These are phyloP conservation scores for Aspergillus carbonarius DNA, from an alignment of 2,329 filamentous ascomycete species.

Conservation along the genomic window DNA sequence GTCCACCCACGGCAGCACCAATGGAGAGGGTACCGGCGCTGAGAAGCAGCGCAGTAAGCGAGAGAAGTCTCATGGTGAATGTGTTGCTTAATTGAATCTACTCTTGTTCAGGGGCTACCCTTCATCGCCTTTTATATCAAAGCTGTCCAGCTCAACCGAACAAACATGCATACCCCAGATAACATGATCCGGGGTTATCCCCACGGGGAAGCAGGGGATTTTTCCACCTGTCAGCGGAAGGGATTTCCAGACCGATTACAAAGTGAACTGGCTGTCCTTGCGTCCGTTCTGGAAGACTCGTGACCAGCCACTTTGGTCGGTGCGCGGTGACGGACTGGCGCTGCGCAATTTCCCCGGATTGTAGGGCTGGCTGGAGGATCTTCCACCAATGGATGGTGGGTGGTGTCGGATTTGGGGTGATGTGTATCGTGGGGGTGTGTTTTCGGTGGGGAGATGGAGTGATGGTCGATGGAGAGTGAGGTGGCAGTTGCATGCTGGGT, in stretches of 20 bases:
- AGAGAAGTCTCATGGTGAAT: conserved; percentile 25
- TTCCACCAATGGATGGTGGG: conserved; percentile 2
- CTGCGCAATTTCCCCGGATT: conserved; percentile 2
- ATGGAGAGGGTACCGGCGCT: conserved; percentile 19
- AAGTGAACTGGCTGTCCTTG: not conserved
- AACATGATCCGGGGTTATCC: not conserved
- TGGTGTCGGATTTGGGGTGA: not conserved
- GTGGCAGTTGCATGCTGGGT: not conserved
- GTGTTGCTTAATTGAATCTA: not conserved
- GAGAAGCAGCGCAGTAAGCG: conserved; percentile 21
- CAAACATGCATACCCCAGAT: not conserved
- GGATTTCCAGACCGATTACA: not conserved
- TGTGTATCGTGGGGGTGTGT: not conserved
- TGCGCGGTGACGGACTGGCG: not conserved
- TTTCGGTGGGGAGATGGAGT: not conserved
- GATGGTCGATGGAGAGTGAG: not conserved
- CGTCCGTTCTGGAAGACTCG: not conserved
- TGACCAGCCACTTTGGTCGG: not conserved
- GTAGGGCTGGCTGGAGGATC: not conserved
- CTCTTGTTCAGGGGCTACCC: not conserved
- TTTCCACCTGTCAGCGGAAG: not conserved
- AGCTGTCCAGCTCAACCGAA: not conserved
- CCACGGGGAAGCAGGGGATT: not conserved
- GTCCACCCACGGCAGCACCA: conserved; percentile 17
- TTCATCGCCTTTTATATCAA: not conserved